Base-by-base conservation (phyloP, 306 rosid species). In the Rosa chinensis region DNA sequence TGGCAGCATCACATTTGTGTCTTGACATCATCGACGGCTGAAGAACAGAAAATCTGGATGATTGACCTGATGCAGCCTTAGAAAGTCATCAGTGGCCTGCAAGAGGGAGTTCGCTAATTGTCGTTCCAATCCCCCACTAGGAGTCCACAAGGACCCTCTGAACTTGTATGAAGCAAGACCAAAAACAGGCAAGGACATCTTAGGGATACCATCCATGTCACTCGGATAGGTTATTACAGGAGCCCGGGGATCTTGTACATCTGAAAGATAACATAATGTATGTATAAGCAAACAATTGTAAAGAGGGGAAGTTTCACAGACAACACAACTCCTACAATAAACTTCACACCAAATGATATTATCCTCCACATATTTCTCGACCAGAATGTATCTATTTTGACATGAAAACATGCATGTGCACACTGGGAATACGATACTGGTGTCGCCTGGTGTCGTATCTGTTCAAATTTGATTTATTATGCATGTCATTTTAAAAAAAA, bases 91-190 rank as follows among this genome's bases (percentile, higher is more conserved):
- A 25, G 94, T 94, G 18, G 3, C 79, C 86, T 90, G 94, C 72
- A 74, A 85, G 67, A 94, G 94, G 70, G 72, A 79, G 82, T 52
- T 80, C 10, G 94, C 89, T 82, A 88, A 76, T 64, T 88, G 91
- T 79, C 75, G 81, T 78, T 88, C 98, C 5, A 5, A 21, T 61
- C 93, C 96, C 73, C 96, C 98, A 61, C 80, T 85, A 23, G 92
- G 87, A 28, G 91, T 94, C 98, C 98, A 94, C 85, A 94, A 73
- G 28, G 96, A 79, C 66, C 94, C 97, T 86, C 83, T 94, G 84
- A 94, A 90, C 88, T 94, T 94, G 87, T 94, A 92, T 49, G 97
- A 89, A 47, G 98, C 96, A 78, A 94, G 90, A 79, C 98, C 98
- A 83, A 90, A 90, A 71, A 83, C 94, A 39, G 91, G 97, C 52